Percentiles rank a stretch among this genome's conserved stretches.
Evolutionary conservation across 306 rosid genomes (phyloP).

Genomic region (Parietaria judaica): DNA sequence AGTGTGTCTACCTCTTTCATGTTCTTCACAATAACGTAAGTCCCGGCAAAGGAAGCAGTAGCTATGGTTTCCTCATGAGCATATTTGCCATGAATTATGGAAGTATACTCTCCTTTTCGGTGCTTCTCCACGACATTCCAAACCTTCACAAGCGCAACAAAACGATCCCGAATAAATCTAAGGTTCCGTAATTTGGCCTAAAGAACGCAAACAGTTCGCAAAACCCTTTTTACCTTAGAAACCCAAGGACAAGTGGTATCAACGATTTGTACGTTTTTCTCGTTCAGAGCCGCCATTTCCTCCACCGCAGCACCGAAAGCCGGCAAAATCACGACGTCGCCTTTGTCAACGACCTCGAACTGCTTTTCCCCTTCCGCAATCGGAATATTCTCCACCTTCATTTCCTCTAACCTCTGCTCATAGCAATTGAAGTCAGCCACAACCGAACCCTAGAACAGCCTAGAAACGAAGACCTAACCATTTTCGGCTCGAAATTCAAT

Average conservation of each 20-base stretch:
- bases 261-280: conserved; percentile 75
- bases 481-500: background rate
- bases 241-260: conserved; percentile 99
- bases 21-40: conserved; percentile 72
- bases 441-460: background rate
- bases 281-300: conserved; percentile 80
- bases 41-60: conserved; percentile 96
- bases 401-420: conserved; percentile 72
- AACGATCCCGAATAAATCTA: background rate
- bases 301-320: conserved; percentile 98
- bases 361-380: conserved; percentile 56
- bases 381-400: conserved; percentile 73
- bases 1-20: conserved; percentile 55
- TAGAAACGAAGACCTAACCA: background rate
- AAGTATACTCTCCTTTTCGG: conserved; percentile 86
- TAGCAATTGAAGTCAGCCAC: too few species aligned
- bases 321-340: conserved; percentile 93
- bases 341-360: conserved; percentile 66
- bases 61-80: conserved; percentile 94
- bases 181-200: background rate
- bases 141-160: conserved; percentile 36
- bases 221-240: conserved; percentile 50
- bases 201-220: background rate
- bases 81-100: conserved; percentile 88
- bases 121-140: conserved; percentile 92